Evolutionary conservation across 306 rosid species (phyloP), one percentile per base, ranked within the genome.

Genomic region (Boehmeria nivea): DNA sequence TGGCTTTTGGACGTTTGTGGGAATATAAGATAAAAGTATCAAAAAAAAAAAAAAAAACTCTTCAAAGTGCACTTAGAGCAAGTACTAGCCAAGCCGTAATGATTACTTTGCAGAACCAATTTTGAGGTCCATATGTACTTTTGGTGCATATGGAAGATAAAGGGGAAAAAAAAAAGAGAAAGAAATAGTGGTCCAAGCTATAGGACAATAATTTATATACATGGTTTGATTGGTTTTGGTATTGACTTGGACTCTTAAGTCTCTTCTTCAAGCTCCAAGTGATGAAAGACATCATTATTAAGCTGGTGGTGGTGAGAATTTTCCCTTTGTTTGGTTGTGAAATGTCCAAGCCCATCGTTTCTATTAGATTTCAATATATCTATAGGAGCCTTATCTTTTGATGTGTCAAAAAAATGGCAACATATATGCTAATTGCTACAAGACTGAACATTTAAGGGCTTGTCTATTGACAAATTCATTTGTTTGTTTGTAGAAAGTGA

Each of bases 1-100:
- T 25, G 54, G 36, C 18, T 50, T 50, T 50, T 50, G 54, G n/a
- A 22, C 31, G 8, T 27, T 50, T 23, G 34, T 50, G 54, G 16
- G 13, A 11, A 22, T 20, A 45, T n/a, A 17, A 5, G 17, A n/a
- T 2, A 43, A 45, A 45, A 45, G 51, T 11, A 11, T 13, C 26
- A 19, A 45, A 19, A 13, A n/a, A 20, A 10, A 45, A 31, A 31
- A 10, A 2, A 31, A 31, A 10, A 31, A 10, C 5, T 10, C 24
- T 45, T 45, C 4, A 45, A 14, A 13, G 54, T 50, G 54, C 31
- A 50, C 33, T 50, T 22, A 40, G 36, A 21, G 31, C 6, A 22
- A 22, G 18, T 24, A 24, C 22, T 13, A 50, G 18, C 15, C 26
- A n/a, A 24, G 18, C 54, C 2, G 21, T 50, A 50, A 50, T 50